Evolutionary conservation across 1,284 basidiomycete species (phyloP), one percentile per base, ranked within the genome.

Genomic region (Veloporphyrellus conicus): DNA sequence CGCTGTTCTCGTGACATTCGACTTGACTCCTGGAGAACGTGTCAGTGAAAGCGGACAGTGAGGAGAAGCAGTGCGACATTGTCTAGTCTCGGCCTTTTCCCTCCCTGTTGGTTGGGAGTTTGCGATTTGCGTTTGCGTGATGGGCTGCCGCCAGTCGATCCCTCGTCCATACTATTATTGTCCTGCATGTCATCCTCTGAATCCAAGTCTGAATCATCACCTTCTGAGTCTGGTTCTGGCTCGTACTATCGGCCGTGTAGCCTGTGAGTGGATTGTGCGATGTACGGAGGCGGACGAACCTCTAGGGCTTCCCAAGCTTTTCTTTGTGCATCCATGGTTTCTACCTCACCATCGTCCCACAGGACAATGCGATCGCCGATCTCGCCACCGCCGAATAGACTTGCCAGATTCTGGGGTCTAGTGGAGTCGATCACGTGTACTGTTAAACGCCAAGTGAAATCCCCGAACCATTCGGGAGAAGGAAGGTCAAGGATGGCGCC

Each of bases 341-440:
- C 79, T 33, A 84, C 83, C 23, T 80, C 82, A 7, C 90, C 91
- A 60, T 97, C 93, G 54, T 93, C 91, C 93, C 93, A 96, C 0
- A 96, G 77, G 35, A 90, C 69, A 34, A 93, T 79, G 34, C 84
- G 73, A 50, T 90, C 83, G 1, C 78, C 81, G 45, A 79, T 81
- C 48, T 79, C 77, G 12, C 82, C 82, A 25, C 77, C 77, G 7
- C 84, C 83, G 66, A 96, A 99, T 23, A 98, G 71, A 70, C 87
- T 97, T 37, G 85, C 78, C 60, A 99, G 74, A 68, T 95, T 93
- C 68, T 90, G 86, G 6, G 96, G 96, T 32, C 96, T 79, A 44
- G 87, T 84, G 8, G 93, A 91, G 68, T 99, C 96, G 67, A 99
- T 90, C 59, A 99, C 83, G 71, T 99, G 96, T 25, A 93, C 79